Conservation (phyloP, 805 yeast genomes). For the Candida silvicultrix region DNA sequence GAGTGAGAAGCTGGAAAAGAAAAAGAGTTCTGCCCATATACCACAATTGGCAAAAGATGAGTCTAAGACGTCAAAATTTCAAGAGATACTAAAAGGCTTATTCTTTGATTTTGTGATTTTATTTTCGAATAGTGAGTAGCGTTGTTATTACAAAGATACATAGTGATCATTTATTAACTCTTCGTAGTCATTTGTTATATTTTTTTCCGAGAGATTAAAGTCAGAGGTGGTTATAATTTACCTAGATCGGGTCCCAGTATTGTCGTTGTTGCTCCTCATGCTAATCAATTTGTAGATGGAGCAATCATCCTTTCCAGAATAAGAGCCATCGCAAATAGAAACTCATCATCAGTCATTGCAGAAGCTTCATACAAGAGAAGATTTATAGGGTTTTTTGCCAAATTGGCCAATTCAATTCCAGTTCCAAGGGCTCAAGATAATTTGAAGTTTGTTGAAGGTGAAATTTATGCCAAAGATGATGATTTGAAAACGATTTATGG, state of each 20-base stretch:
- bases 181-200: slow-evolving; percentile 19
- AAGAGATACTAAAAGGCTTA: slow-evolving; percentile 5
- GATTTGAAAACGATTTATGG: slow-evolving; percentile 51
- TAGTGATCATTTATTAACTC: too few species aligned
- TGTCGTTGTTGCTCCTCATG: slow-evolving; percentile 78
- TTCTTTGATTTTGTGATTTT: slow-evolving; percentile 16
- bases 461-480: slow-evolving; percentile 46
- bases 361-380: slow-evolving; percentile 58
- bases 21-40: slow-evolving; percentile 9
- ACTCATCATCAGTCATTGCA: slow-evolving; percentile 77
- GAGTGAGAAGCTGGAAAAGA: neutral
- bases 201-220: slow-evolving; percentile 69
- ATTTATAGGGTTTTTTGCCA: slow-evolving; percentile 71
- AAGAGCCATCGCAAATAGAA: slow-evolving; percentile 52
- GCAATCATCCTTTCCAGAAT: slow-evolving; percentile 74
- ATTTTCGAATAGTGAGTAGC: slow-evolving; percentile 11
- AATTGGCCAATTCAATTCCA: slow-evolving; percentile 73
- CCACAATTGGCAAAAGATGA: slow-evolving; percentile 1
- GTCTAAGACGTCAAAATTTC: neutral
- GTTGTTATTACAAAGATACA: neutral
- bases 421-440: slow-evolving; percentile 90
- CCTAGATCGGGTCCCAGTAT: slow-evolving; percentile 64
- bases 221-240: slow-evolving; percentile 61
- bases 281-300: slow-evolving; percentile 83
- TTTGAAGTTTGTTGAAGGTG: slow-evolving; percentile 61